A percentile compares a stretch with the other conserved stretches of the same genome.
Conservation (phyloP, 805 yeast genomes). For the Nematodospora valgi region DNA sequence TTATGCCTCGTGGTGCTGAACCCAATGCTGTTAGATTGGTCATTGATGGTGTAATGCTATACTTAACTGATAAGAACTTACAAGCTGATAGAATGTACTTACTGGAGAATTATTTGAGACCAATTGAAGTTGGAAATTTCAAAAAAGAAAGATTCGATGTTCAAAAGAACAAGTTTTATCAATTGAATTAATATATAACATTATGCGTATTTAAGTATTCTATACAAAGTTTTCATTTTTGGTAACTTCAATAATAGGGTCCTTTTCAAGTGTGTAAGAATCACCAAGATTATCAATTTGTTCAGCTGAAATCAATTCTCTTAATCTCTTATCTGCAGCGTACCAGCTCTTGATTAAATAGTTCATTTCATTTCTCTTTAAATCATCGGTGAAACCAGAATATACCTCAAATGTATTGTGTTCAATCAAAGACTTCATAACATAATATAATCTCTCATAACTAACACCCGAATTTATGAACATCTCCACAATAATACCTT, state of each 20-base stretch:
- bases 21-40: constrained; percentile 53
- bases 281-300: constrained; percentile 38
- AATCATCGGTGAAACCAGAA: constrained; percentile 39
- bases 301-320: constrained; percentile 52
- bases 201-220: background rate
- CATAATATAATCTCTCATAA: constrained; percentile 62
- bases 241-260: constrained; percentile 47
- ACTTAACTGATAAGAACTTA: constrained; percentile 14
- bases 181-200: constrained; percentile 21
- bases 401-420: constrained; percentile 53
- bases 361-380: constrained; percentile 52
- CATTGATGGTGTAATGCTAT: constrained; percentile 58
- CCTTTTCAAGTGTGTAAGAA: constrained; percentile 48
- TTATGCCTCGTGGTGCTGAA: constrained; percentile 70
- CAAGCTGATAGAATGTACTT: constrained; percentile 12
- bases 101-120: constrained; percentile 25
- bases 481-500: constrained; percentile 59
- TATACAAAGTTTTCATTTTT: constrained; percentile 10
- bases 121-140: constrained; percentile 17
- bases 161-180: constrained; percentile 45
- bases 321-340: constrained; percentile 55
- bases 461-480: constrained; percentile 63
- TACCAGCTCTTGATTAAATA: constrained; percentile 69
- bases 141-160: constrained; percentile 32
- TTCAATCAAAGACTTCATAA: constrained; percentile 59